Percentiles rank a stretch among this genome's conserved stretches.
Evolutionary conservation across 495 filamentous ascomycete species (phyloP).

Genomic region (Aspergillus baeticus): DNA sequence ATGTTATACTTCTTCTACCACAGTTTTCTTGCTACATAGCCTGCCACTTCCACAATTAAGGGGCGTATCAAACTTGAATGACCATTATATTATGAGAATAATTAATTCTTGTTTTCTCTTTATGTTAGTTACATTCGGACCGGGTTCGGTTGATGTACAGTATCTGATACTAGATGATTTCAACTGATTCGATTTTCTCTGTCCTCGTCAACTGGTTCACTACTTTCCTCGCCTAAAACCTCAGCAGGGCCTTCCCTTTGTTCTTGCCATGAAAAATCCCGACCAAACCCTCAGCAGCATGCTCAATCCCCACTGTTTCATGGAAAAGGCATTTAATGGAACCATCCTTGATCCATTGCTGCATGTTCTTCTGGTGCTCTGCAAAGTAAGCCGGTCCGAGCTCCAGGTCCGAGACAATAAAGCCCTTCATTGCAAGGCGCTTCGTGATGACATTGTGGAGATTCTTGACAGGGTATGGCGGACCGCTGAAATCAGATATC

Average conservation of each 20-base stretch:
- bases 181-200: too few relatives aligned
- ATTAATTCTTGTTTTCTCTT: too few relatives aligned
- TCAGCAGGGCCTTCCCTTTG: conserved; percentile 86
- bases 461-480: conserved; percentile 68
- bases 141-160: too few relatives aligned
- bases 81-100: too few relatives aligned
- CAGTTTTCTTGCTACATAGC: too few relatives aligned
- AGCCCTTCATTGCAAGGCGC: conserved; percentile 67
- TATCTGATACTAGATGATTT: too few relatives aligned
- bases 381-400: conserved; percentile 68
- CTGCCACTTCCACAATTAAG: too few relatives aligned
- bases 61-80: too few relatives aligned
- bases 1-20: too few relatives aligned
- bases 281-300: conserved; percentile 73
- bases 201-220: too few relatives aligned
- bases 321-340: conserved; percentile 69
- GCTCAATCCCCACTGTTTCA: conserved; percentile 80
- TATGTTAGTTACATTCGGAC: too few relatives aligned
- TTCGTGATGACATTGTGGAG: conserved; percentile 53
- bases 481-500: conserved; percentile 78
- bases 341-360: conserved; percentile 83
- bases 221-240: too few relatives aligned
- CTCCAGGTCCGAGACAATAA: conserved; percentile 68
- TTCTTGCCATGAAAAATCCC: conserved; percentile 86
- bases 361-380: conserved; percentile 80